Conservation (phyloP, 352 stramenopile genomes). For the Globisporangium polare region DNA sequence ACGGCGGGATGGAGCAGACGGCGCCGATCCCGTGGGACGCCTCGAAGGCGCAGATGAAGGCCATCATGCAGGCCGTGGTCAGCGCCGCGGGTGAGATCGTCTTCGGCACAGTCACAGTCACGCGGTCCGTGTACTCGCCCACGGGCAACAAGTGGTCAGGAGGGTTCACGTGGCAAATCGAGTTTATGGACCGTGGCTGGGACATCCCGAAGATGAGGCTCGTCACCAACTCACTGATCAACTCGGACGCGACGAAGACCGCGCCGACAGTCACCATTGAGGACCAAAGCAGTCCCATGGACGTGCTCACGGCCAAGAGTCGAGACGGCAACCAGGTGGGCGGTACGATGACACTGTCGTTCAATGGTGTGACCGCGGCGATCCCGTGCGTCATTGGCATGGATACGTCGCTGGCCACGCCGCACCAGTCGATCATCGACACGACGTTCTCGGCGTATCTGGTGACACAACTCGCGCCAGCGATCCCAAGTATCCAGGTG, state of each 20-base stretch:
- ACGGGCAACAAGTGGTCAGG: conserved; percentile 90
- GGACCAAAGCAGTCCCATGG: conserved; percentile 34
- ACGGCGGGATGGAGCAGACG: conserved; percentile 18
- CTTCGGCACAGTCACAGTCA: conserved; percentile 87
- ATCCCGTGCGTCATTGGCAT: conserved; percentile 36
- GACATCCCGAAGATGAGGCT: conserved; percentile 83
- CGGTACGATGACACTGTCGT: conserved; percentile 74
- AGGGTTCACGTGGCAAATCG: conserved; percentile 93
- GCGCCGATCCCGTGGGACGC: conserved; percentile 70
- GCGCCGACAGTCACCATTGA: conserved; percentile 35
- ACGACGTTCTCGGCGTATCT: conserved; percentile 40
- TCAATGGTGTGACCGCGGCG: conserved; percentile 29
- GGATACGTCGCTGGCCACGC: conserved; percentile 27
- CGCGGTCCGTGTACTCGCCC: conserved; percentile 75
- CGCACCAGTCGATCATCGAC: conserved; percentile 31
- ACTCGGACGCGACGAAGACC: conserved; percentile 18
- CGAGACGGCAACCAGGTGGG: conserved; percentile 90
- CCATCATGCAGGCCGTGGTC: conserved; percentile 34
- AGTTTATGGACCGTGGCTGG: conserved; percentile 79
- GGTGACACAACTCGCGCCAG: conserved; percentile 24
- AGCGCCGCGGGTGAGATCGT: conserved; percentile 44
- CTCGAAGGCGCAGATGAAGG: conserved; percentile 61
- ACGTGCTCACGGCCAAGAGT: conserved; percentile 56
- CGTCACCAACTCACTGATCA: conserved; percentile 19
- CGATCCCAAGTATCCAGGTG: conserved; percentile 44